Conservation (phyloP, 495 filamentous ascomycete species). For the Friedmanniomyces simplex region DNA sequence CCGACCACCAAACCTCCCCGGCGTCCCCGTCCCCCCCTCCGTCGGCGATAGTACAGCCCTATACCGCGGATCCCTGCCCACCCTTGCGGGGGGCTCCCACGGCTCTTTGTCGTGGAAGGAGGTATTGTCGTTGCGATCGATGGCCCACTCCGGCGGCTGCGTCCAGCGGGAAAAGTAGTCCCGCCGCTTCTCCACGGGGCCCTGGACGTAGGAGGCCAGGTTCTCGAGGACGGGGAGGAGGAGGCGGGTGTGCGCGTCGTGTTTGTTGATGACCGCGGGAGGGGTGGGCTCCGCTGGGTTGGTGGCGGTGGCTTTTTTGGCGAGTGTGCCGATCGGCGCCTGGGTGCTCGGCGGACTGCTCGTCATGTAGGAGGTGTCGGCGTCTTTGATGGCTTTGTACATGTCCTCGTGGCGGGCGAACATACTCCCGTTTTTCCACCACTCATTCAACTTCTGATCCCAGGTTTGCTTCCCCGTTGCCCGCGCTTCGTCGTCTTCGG, state of each 20-base stretch:
- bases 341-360: background rate
- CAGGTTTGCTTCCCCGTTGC: background rate
- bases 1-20: background rate
- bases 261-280: background rate
- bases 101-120: slow-evolving; percentile 23
- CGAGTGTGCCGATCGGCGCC: background rate
- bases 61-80: slow-evolving; percentile 22
- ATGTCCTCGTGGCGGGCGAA: slow-evolving; percentile 25
- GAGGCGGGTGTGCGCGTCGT: slow-evolving; percentile 15
- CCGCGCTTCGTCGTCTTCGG: background rate
- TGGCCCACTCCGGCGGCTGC: slow-evolving; percentile 20
- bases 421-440: slow-evolving; percentile 26
- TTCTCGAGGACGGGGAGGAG: slow-evolving; percentile 21
- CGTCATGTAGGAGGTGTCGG: background rate
- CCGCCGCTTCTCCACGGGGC: slow-evolving; percentile 17
- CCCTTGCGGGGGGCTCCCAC: slow-evolving; percentile 16
- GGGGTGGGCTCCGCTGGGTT: background rate
- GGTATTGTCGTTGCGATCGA: slow-evolving; percentile 17
- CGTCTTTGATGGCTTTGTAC: slow-evolving; percentile 19
- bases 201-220: slow-evolving; percentile 21
- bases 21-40: background rate
- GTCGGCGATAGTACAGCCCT: background rate
- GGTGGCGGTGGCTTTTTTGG: background rate
- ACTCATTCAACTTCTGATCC: slow-evolving; percentile 21
- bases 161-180: slow-evolving; percentile 20